Conservation (phyloP, 164 flowering plant species). For the Dillenia suffruticosa region DNA sequence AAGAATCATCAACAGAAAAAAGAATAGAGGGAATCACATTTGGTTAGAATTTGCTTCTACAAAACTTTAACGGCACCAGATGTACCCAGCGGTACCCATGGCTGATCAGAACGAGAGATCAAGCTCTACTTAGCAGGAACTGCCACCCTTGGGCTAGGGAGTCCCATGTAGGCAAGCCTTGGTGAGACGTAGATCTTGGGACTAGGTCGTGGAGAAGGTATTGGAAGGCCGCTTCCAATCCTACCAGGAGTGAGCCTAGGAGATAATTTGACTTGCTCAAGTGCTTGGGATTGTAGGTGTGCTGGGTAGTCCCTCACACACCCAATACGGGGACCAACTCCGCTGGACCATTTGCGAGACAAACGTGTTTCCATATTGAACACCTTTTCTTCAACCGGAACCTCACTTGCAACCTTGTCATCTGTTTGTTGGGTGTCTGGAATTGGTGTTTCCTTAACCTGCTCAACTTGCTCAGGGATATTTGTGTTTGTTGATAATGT, state of each 20-base stretch:
- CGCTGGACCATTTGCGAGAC: conserved; percentile 78
- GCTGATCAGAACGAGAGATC: conserved; percentile 4
- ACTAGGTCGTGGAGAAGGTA: conserved; percentile 81
- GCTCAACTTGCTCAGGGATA: background rate
- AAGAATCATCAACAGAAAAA: background rate
- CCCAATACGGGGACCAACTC: conserved; percentile 77
- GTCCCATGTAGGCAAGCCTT: conserved; percentile 73
- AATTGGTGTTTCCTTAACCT: conserved; percentile 1
- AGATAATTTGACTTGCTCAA: conserved; percentile 73
- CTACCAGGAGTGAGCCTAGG: conserved; percentile 38
- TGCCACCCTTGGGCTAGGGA: conserved; percentile 58
- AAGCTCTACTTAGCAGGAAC: background rate
- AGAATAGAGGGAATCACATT: no score
- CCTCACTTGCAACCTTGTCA: background rate
- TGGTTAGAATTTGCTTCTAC: background rate
- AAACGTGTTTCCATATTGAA: conserved; percentile 41
- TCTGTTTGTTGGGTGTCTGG: conserved; percentile 3
- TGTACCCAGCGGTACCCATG: background rate
- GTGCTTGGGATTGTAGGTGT: conserved; percentile 63
- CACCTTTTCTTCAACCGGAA: conserved; percentile 14
- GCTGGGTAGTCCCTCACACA: conserved; percentile 82
- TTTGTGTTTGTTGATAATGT: background rate
- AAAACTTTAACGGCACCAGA: conserved; percentile 2
- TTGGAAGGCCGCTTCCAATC: conserved; percentile 30
- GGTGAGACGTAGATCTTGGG: conserved; percentile 74